A percentile compares a stretch with the other conserved stretches of the same genome.
These are phyloP conservation scores for Solanum hybrid DNA, from an alignment of 305 asterid genomes.

Conservation along the genomic window DNA sequence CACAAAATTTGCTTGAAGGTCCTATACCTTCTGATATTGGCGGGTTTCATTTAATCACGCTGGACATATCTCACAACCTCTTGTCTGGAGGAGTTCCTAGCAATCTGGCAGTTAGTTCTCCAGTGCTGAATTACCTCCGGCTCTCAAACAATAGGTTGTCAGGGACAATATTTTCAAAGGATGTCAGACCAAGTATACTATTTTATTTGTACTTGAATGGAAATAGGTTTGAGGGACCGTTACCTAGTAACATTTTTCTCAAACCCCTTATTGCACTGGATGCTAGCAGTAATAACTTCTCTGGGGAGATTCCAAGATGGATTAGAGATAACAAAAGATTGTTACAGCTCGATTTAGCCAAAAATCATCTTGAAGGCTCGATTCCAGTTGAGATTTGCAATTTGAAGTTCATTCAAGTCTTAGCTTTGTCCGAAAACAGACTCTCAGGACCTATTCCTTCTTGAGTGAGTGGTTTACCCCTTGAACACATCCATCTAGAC, in stretches of 20 bases:
- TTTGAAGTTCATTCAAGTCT: background rate
- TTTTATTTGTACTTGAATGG: background rate
- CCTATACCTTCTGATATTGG: background rate
- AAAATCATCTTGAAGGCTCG: background rate
- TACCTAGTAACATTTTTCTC: background rate
- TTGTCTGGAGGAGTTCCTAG: background rate
- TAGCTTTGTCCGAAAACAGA: background rate
- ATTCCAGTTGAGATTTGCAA: slow-evolving; percentile 4
- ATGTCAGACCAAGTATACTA: background rate
- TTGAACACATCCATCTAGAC: background rate
- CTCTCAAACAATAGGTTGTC: background rate
- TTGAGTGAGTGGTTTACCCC: background rate
- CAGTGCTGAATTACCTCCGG: background rate
- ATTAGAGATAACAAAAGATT: background rate
- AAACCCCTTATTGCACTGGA: background rate
- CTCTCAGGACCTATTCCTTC: background rate
- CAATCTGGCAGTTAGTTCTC: background rate
- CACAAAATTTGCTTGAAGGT: background rate
- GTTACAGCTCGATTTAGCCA: background rate
- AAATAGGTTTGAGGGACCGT: background rate
- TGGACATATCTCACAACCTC: background rate
- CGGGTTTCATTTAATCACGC: fast-evolving
- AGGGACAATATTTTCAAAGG: background rate
- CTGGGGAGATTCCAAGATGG: background rate
- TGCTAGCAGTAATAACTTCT: background rate